A percentile compares a stretch with the other conserved stretches of the same genome.
Evolutionary conservation across 495 filamentous ascomycete genomes (phyloP).

Genomic region (Aspergillus conjunctus): DNA sequence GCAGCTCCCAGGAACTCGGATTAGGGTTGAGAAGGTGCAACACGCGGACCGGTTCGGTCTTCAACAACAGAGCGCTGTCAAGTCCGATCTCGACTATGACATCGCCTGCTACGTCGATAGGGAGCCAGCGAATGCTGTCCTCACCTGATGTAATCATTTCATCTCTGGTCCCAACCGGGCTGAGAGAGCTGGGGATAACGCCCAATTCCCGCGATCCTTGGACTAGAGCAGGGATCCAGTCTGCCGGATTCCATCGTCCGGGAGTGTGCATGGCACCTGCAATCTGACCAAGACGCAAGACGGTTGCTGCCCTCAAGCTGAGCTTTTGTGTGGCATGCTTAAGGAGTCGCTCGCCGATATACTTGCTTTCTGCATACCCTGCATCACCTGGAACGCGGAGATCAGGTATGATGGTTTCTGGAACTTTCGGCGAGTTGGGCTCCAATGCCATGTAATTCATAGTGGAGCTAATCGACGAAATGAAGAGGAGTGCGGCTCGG

Average conservation of each 20-base stretch:
- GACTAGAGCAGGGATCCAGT: conserved; percentile 10
- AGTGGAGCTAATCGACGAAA: conserved; percentile 9
- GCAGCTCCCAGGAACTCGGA: not conserved
- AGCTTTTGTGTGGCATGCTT: not conserved
- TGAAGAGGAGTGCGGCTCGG: not conserved
- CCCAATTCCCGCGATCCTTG: conserved; percentile 9
- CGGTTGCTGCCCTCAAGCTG: not conserved
- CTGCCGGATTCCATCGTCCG: conserved; percentile 10
- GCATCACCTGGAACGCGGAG: not conserved
- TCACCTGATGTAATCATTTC: not conserved
- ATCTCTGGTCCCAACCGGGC: not conserved
- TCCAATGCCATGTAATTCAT: not conserved
- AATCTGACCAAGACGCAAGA: conserved; percentile 15
- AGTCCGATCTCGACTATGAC: conserved; percentile 10
- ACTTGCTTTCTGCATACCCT: conserved; percentile 18
- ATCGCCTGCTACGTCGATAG: conserved; percentile 4
- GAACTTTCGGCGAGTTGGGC: not conserved
- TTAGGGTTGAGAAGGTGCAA: conserved; percentile 8
- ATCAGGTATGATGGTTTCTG: not conserved
- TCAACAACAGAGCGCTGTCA: not conserved
- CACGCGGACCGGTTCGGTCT: not conserved
- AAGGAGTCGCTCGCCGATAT: conserved; percentile 9
- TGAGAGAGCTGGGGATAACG: conserved; percentile 1
- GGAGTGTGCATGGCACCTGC: not conserved
- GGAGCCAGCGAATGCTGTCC: conserved; percentile 5